Percentiles rank a stretch among this genome's conserved stretches.
These are phyloP conservation scores for Theileria sp. DNA, from an alignment of 169 alveolate species.

Conservation along the genomic window DNA sequence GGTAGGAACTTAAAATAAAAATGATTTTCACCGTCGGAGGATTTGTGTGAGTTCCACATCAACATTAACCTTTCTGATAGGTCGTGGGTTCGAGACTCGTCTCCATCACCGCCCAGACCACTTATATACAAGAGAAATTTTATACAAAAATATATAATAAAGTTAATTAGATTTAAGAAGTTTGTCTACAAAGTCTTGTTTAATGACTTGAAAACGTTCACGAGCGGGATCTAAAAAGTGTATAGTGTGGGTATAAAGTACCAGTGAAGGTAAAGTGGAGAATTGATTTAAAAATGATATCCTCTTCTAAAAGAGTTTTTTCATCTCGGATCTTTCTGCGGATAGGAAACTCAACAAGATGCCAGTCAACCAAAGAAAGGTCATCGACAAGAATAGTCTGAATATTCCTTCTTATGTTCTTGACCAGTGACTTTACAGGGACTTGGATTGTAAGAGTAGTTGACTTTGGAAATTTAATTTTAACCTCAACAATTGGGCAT, in stretches of 20 bases:
- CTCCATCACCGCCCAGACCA: neutral
- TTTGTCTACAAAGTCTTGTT: constrained; percentile 12
- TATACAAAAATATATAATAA: neutral
- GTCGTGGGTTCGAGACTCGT: neutral
- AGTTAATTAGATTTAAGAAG: neutral
- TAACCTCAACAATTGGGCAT: constrained; percentile 40
- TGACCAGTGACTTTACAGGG: constrained; percentile 39
- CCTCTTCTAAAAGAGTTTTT: constrained; percentile 55
- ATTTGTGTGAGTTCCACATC: too few species aligned
- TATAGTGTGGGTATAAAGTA: neutral
- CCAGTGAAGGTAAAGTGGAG: constrained; percentile 48
- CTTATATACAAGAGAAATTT: neutral
- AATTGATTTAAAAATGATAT: constrained; percentile 27
- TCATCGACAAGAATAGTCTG: constrained; percentile 38
- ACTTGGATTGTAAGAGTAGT: constrained; percentile 35
- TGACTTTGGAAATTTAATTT: constrained; percentile 37
- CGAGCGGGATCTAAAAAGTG: neutral
- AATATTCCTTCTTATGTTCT: constrained; percentile 18
- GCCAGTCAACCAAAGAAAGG: constrained; percentile 37
- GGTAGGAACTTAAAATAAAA: neutral
- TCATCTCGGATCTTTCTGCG: constrained; percentile 25
- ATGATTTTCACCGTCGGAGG: neutral
- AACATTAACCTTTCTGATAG: neutral
- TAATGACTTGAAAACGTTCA: constrained; percentile 22
- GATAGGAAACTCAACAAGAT: constrained; percentile 53